These are phyloP conservation scores for Pseudonitzschia multistriata DNA, from an alignment of 108 stramenopile species.

Conservation along the genomic window DNA sequence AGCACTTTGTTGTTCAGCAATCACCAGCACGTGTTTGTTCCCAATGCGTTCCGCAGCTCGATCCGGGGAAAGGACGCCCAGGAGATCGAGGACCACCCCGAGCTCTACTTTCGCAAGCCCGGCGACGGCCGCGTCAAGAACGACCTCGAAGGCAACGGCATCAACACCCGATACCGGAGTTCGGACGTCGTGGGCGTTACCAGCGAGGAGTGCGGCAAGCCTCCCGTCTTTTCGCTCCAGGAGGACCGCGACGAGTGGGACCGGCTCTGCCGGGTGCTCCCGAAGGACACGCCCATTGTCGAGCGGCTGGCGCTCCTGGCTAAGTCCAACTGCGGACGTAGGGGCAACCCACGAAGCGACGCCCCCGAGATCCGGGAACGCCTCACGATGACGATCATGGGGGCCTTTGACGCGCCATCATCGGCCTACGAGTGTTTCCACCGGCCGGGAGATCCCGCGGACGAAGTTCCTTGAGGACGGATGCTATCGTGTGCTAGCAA, in stretches of 20 bases:
- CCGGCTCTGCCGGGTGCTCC: constrained; percentile 11
- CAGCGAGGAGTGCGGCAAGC: background rate
- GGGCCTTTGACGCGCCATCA: background rate
- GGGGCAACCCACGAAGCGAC: constrained; percentile 16
- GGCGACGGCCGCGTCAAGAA: background rate
- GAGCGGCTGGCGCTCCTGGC: constrained; percentile 11
- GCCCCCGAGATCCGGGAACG: background rate
- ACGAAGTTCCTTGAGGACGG: background rate
- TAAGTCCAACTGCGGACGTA: background rate
- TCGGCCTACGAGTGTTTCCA: constrained; percentile 17
- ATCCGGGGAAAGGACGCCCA: background rate
- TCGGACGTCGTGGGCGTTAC: background rate
- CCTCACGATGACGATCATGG: background rate
- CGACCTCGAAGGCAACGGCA: background rate
- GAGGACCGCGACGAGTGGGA: constrained; percentile 12
- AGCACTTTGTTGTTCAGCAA: too few species aligned
- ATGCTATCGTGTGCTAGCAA: too few species aligned
- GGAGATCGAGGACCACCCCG: constrained; percentile 1
- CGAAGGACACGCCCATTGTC: background rate
- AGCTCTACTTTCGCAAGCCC: background rate
- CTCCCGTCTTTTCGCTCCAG: constrained; percentile 3
- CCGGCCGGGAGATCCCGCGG: background rate
- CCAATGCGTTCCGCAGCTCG: background rate
- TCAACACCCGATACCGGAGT: background rate
- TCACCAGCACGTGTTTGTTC: background rate